phyloP scores from a whole-genome alignment of 2,329 filamentous ascomycete species.

The Nemania sp. region DNA sequence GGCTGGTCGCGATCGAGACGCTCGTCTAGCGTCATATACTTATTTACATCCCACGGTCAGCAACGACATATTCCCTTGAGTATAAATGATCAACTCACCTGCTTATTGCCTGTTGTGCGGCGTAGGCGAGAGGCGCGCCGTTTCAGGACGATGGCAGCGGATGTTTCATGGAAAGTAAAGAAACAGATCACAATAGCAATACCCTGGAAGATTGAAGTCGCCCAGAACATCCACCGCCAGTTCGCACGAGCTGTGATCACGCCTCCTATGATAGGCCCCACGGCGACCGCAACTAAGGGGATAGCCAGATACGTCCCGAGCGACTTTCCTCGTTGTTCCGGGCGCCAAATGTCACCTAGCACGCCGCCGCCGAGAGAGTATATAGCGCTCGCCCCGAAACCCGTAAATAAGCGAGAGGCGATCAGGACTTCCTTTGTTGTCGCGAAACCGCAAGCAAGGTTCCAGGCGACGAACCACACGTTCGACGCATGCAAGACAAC shows the following conservation, averaged over 20 bases:
- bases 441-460: constrained; percentile 49
- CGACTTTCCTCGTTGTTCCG: constrained; percentile 50
- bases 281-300: constrained; percentile 45
- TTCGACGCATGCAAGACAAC: constrained; percentile 49
- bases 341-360: constrained; percentile 50
- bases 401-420: constrained; percentile 50
- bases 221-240: constrained; percentile 53
- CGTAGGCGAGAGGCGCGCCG: constrained; percentile 41
- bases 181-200: constrained; percentile 42
- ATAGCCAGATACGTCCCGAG: constrained; percentile 44
- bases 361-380: constrained; percentile 52
- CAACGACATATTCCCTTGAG: constrained; percentile 43
- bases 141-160: constrained; percentile 42
- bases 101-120: constrained; percentile 35
- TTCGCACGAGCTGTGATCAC: constrained; percentile 42
- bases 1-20: constrained; percentile 25
- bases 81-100: constrained; percentile 34
- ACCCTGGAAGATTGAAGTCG: constrained; percentile 47
- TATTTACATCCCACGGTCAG: constrained; percentile 36
- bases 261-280: constrained; percentile 42
- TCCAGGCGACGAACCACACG: constrained; percentile 54
- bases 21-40: constrained; percentile 34
- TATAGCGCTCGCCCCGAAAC: constrained; percentile 51
- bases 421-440: constrained; percentile 46
- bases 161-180: constrained; percentile 45